phyloP scores from a whole-genome alignment of 495 filamentous ascomycete genomes.

The Aspergillus olivimuriae region DNA sequence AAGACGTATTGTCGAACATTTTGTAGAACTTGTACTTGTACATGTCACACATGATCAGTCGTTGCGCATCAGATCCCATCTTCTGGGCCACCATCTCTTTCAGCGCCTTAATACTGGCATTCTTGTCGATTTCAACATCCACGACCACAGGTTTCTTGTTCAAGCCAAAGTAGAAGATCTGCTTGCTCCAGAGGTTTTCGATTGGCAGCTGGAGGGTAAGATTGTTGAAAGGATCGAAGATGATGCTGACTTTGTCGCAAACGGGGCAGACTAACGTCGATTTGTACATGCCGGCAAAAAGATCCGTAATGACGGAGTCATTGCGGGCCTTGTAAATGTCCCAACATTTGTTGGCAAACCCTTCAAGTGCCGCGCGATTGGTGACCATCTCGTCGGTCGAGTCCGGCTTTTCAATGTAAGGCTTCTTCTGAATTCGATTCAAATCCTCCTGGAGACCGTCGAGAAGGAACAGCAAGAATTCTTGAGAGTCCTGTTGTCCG shows the following conservation, averaged over 20 bases:
- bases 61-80: slow-evolving; percentile 48
- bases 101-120: slow-evolving; percentile 61
- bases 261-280: slow-evolving; percentile 87
- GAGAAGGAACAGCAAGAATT: slow-evolving; percentile 93
- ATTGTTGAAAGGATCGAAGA: slow-evolving; percentile 96
- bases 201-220: slow-evolving; percentile 86
- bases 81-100: slow-evolving; percentile 71
- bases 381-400: slow-evolving; percentile 95
- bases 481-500: slow-evolving; percentile 94
- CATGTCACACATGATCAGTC: slow-evolving; percentile 68
- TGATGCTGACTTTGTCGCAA: slow-evolving; percentile 94
- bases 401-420: slow-evolving; percentile 95
- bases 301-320: slow-evolving; percentile 87
- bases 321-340: slow-evolving; percentile 88
- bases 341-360: slow-evolving; percentile 83
- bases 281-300: slow-evolving; percentile 97
- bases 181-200: slow-evolving; percentile 66
- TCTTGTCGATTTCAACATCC: slow-evolving; percentile 81
- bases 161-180: slow-evolving; percentile 68
- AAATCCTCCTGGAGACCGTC: slow-evolving; percentile 94
- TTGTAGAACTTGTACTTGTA: slow-evolving; percentile 79
- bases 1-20: slow-evolving; percentile 59
- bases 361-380: slow-evolving; percentile 64
- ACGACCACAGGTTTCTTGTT: slow-evolving; percentile 60
- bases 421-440: slow-evolving; percentile 90